These are phyloP conservation scores for Talaromyces verruculosus DNA, from an alignment of 2,329 filamentous ascomycete genomes.

Conservation along the genomic window DNA sequence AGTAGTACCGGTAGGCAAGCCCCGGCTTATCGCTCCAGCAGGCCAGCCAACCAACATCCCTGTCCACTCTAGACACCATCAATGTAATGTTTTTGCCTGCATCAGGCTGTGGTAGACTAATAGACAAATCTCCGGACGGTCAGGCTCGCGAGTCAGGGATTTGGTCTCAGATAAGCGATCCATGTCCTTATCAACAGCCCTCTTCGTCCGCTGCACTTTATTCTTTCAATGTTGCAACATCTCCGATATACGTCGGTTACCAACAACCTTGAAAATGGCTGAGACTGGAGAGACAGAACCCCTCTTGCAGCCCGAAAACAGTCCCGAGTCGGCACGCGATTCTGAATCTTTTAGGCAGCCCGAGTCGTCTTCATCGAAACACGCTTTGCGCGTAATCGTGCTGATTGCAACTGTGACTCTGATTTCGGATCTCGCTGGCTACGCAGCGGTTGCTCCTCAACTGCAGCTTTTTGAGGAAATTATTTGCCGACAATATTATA, in stretches of 20 bases:
- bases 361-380: conserved; percentile 9
- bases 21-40: conserved; percentile 4
- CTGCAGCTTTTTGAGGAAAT: conserved; percentile 10
- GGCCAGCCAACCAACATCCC: not conserved
- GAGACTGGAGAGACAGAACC: conserved; percentile 8
- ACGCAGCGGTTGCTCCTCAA: conserved; percentile 3
- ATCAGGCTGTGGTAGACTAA: too few species aligned
- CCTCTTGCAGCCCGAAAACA: conserved; percentile 9
- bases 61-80: too few species aligned
- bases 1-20: too few species aligned
- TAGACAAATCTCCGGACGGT: too few species aligned
- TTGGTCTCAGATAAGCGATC: conserved; percentile 7
- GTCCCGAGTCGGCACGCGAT: not conserved
- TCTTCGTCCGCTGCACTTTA: conserved; percentile 4
- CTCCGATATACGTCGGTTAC: not conserved
- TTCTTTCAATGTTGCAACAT: conserved; percentile 4
- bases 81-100: too few species aligned
- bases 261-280: conserved; percentile 1
- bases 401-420: not conserved
- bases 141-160: not conserved
- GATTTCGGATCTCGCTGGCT: not conserved
- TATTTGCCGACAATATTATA: conserved; percentile 9
- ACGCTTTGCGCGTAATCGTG: conserved; percentile 5
- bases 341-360: conserved; percentile 2
- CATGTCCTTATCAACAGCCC: conserved; percentile 7